Evolutionary conservation across 2,329 filamentous ascomycete genomes (phyloP), one percentile per base, ranked within the genome.

Genomic region (Arachnomyces sp.): DNA sequence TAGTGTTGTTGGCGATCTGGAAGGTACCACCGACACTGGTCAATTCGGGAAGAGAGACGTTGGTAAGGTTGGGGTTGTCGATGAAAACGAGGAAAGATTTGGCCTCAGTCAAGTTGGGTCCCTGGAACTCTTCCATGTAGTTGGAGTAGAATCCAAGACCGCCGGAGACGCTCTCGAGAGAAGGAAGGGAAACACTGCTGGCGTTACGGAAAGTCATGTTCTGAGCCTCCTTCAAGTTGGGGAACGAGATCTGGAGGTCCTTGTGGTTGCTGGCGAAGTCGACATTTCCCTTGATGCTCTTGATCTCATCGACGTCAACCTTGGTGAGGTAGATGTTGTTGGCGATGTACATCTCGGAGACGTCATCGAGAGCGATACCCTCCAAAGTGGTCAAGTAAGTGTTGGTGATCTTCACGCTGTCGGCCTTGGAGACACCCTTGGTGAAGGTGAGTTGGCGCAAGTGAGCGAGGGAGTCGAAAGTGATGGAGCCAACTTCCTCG

Each of bases 1-100:
- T 70, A 45, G 86, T 85, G 81, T 96, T 95, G 78, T 94, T 94
- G 66, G 84, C 82, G 58, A 98, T 78, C 53, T 83, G 79, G 61
- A 94, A 77, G 61, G 83, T 86, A 68, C 86, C 89, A 51, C 76
- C 78, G 55, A 94, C 75, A 40, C 67, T 74, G 50, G 71, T 73
- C 34, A 96, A 73, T 15, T 59, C 34, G 35, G 83, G 81, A 66
- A 94, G 76, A 44, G 81, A 79, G 65, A 95, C 73, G 76, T 94
- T 94, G 60, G 68, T 65, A 45, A 82, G 57, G 47, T 70, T 54
- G 47, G 62, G 54, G 68, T 79, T 79, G 64, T 67, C 67, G 51
- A 71, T 68, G 55, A 82, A 70, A 49, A 73, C 67, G 35, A 82
- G 61, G 40, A 74, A 71, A 9, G 20, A 25, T 54, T 70, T 71